phyloP scores from a whole-genome alignment of 2,329 filamentous ascomycete species.

The Xylariaceae sp. region DNA sequence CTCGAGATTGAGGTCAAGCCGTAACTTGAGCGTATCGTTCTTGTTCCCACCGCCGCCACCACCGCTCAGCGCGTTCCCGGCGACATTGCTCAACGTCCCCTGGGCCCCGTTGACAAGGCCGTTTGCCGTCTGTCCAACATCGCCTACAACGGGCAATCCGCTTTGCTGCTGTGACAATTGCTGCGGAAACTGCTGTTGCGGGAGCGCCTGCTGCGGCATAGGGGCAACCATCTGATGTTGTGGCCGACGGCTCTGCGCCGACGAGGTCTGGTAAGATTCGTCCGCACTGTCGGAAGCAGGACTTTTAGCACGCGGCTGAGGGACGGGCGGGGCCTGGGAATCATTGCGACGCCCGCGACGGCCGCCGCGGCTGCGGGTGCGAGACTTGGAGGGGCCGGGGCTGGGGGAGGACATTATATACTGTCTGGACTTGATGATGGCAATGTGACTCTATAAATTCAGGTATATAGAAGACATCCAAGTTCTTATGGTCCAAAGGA shows the following conservation, averaged over 20 bases:
- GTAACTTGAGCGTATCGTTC: slow-evolving; percentile 62
- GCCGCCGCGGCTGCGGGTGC: slow-evolving; percentile 22
- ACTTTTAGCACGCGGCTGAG: slow-evolving; percentile 24
- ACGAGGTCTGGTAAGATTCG: slow-evolving; percentile 27
- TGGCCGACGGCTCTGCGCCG: slow-evolving; percentile 19
- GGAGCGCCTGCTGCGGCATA: slow-evolving; percentile 15
- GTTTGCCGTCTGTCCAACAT: slow-evolving; percentile 31
- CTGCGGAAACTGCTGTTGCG: neutral
- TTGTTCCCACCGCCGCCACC: slow-evolving; percentile 38
- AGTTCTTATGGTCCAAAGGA: neutral
- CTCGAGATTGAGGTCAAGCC: slow-evolving; percentile 75
- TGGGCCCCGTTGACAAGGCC: slow-evolving; percentile 28
- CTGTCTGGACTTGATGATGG: too few relatives aligned
- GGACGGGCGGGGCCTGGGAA: slow-evolving; percentile 21
- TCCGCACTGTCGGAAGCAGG: slow-evolving; percentile 25
- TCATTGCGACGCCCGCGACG: slow-evolving; percentile 30
- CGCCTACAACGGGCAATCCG: slow-evolving; percentile 24
- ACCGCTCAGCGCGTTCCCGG: slow-evolving; percentile 27
- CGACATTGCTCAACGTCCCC: slow-evolving; percentile 27
- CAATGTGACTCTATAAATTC: too few relatives aligned
- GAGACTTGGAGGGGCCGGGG: slow-evolving; percentile 24
- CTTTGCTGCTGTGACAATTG: slow-evolving; percentile 16
- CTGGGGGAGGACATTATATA: slow-evolving; percentile 23
- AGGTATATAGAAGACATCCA: too few relatives aligned
- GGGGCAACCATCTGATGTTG: too few relatives aligned